A percentile compares a stretch with the other conserved stretches of the same genome.
phyloP scores from a whole-genome alignment of 495 filamentous ascomycete species.

The Hypoxylon intermedium region DNA sequence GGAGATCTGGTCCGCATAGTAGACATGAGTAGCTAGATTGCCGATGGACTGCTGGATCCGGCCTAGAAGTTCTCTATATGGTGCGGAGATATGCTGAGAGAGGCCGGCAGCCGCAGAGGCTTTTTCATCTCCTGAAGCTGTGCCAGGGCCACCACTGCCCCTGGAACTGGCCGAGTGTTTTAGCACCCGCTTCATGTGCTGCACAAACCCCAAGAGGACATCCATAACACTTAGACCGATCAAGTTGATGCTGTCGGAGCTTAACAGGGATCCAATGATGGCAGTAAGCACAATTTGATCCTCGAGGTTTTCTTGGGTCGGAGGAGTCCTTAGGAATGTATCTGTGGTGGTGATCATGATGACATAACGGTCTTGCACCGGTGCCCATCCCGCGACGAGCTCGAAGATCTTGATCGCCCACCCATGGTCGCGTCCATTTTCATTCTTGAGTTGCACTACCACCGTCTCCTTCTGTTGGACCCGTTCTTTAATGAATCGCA shows the following conservation, averaged over 20 bases:
- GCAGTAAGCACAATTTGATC: conserved; percentile 75
- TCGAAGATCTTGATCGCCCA: conserved; percentile 85
- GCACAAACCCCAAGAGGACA: conserved; percentile 78
- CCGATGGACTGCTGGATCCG: conserved; percentile 80
- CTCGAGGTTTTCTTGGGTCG: conserved; percentile 69
- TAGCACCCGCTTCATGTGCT: conserved; percentile 76
- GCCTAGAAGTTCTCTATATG: conserved; percentile 63
- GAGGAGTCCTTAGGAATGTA: conserved; percentile 65
- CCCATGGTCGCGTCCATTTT: conserved; percentile 53
- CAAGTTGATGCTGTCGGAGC: conserved; percentile 82
- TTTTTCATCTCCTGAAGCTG: conserved; percentile 32
- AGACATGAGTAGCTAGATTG: conserved; percentile 87
- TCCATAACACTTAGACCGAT: conserved; percentile 95
- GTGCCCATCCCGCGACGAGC: conserved; percentile 79
- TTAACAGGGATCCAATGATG: conserved; percentile 79
- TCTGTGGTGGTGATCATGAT: conserved; percentile 84
- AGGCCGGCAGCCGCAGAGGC: conserved; percentile 33
- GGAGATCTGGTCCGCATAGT: conserved; percentile 90
- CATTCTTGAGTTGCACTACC: conserved; percentile 41
- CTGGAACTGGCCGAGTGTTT: conserved; percentile 65
- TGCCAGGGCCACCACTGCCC: conserved; percentile 40
- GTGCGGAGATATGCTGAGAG: conserved; percentile 34
- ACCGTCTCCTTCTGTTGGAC: conserved; percentile 58
- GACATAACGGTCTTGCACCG: conserved; percentile 88
- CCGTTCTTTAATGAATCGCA: conserved; percentile 73